Evolutionary conservation across 441 rosid genomes (phyloP).

Genomic region (Melastoma candidum): DNA sequence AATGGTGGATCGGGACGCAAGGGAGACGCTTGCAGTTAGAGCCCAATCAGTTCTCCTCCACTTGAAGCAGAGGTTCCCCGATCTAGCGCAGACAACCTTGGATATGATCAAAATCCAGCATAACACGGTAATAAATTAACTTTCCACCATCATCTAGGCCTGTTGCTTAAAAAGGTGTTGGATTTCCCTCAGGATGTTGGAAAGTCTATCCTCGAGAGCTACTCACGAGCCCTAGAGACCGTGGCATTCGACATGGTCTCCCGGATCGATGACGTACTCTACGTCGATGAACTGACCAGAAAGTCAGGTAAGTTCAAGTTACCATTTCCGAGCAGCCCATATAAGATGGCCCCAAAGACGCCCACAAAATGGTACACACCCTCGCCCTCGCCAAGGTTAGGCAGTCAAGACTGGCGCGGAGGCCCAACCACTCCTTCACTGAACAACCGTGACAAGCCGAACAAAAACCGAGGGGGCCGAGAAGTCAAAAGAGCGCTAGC

Average conservation of each 20-base stretch:
- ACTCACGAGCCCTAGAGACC: conserved; percentile 11
- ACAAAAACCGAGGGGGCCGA: conserved; percentile 10
- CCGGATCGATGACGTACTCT: conserved; percentile 16
- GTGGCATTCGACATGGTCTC: conserved; percentile 18
- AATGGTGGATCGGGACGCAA: no score
- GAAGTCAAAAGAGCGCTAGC: conserved; percentile 17
- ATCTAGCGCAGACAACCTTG: no score
- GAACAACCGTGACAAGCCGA: conserved; percentile 1
- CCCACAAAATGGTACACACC: not conserved
- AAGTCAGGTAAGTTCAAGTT: conserved; percentile 9
- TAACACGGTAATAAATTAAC: no score
- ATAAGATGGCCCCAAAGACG: conserved; percentile 13
- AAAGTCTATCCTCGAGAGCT: conserved; percentile 21
- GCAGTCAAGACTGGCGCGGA: conserved; percentile 3
- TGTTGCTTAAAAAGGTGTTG: not conserved
- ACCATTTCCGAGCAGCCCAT: conserved; percentile 11
- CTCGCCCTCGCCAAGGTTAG: conserved; percentile 9
- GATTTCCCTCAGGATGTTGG: conserved; percentile 14
- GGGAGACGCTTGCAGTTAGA: no score
- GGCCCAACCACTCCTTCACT: conserved; percentile 8
- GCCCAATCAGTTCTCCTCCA: no score
- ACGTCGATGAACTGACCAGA: conserved; percentile 16
- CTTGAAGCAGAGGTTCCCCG: no score
- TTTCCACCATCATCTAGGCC: not conserved
- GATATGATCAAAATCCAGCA: no score